Base-by-base conservation (phyloP, 306 rosid species). In the Quercus bicolor region DNA sequence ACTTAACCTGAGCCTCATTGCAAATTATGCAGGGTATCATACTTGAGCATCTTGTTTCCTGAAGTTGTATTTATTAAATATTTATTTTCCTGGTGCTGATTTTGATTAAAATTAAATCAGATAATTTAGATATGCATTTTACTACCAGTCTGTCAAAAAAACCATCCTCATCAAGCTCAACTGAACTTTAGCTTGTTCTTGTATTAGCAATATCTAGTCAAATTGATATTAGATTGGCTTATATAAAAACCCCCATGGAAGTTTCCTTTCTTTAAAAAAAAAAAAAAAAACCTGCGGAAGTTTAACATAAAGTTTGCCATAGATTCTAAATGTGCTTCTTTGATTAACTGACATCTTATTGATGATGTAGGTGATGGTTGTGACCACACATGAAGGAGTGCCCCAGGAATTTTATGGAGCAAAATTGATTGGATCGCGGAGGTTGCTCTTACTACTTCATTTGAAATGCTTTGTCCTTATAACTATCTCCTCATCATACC, bases 301-400 rank as follows among this genome's bases (percentile, higher is more conserved):
- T 54, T 45, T 21, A 4, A 33, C 18, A 6, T 23, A 28, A 24
- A 55, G 23, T 48, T 31, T 51, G 19, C 77, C 11, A 31, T 5
- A 14, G 29, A 20, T 76, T 68, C 19, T 3, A 34, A 79, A 23
- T 78, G 51, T 59, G 73, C 52, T 55, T n/a, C 43, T 21, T 14
- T 26, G 56, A 73, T 45, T 23, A n/a, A 73, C 33, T 56, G 82
- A 76, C 76, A 64, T 62, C 62, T 81, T 75, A 26, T 70, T 76
- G 56, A 66, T 76, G 77, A 16, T 75, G 55, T 56, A 96, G 99
- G 97, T 96, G 77, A 86, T 96, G 96, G 98, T 96, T 60, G 97
- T 96, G 84, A 96, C 99, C 54, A 96, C 98, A 23, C 99, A 93
- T 74, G 97, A 91, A 91, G 99, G 99, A 65, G 97, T 93, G 6